Evolutionary conservation across 1,139 yeast genomes (phyloP).

Genomic region (Candida frijolesensis): DNA sequence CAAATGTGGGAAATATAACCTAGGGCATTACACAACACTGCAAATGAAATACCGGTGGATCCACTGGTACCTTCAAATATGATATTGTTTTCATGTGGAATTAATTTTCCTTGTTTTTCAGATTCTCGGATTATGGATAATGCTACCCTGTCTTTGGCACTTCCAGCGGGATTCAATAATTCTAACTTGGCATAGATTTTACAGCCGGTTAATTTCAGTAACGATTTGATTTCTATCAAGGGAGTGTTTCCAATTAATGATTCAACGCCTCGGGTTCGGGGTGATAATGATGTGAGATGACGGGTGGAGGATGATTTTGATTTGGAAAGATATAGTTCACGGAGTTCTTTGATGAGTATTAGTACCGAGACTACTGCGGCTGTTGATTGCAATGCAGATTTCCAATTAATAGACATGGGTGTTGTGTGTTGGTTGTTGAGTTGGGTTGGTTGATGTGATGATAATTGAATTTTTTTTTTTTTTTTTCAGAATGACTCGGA

Average conservation of each 20-base stretch:
- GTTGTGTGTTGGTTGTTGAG: slow-evolving; percentile 4
- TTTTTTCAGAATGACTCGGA: no score
- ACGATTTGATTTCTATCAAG: slow-evolving; percentile 70
- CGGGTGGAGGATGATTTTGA: not conserved
- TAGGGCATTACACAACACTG: slow-evolving; percentile 80
- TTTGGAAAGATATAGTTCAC: slow-evolving; percentile 8
- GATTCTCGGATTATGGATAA: slow-evolving; percentile 75
- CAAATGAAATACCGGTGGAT: slow-evolving; percentile 92
- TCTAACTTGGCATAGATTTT: slow-evolving; percentile 87
- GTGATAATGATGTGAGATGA: slow-evolving; percentile 27
- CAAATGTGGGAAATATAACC: slow-evolving; percentile 92
- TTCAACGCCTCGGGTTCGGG: slow-evolving; percentile 42
- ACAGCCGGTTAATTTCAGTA: slow-evolving; percentile 78
- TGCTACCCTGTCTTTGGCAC: slow-evolving; percentile 95
- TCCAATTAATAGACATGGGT: slow-evolving; percentile 14
- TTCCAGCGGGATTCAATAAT: slow-evolving; percentile 88
- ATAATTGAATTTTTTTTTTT: not conserved
- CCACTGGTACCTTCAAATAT: slow-evolving; percentile 96
- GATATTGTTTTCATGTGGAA: slow-evolving; percentile 59
- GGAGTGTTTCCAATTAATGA: slow-evolving; percentile 89
- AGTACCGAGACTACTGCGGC: slow-evolving; percentile 19
- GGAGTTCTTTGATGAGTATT: slow-evolving; percentile 17
- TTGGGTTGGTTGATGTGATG: not conserved
- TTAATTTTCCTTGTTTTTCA: slow-evolving; percentile 58
- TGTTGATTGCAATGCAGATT: slow-evolving; percentile 18